Evolutionary conservation across 2,329 filamentous ascomycete species (phyloP), one percentile per base, ranked within the genome.

Genomic region (Xylariaceae sp.): DNA sequence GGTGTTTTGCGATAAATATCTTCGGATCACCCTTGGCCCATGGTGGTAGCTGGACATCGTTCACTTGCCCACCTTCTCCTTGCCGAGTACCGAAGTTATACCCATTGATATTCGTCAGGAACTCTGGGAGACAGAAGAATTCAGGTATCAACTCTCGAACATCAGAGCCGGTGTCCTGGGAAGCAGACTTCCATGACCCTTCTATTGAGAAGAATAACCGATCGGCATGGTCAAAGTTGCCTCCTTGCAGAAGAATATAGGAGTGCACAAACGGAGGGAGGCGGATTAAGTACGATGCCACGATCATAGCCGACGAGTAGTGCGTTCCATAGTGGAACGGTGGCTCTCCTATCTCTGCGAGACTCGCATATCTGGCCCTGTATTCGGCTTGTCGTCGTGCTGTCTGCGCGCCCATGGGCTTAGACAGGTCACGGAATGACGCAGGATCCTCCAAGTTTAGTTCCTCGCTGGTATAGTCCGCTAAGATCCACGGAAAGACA

Each of bases 231-330:
- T 99, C 94, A 70, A 97, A 99, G 45, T 84, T 90, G 4, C 93
- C 93, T n/a, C 94, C 94, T 73, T 99, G 94, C 1, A 99, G 82
- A 7, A 97, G 79, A 17, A 97, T 84, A 70, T 96, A 97, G 0
- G 94, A 96, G 67, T 97, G 91, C 23, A 97, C 93, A 72, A 97
- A 99, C 0, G 94, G 94, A 54, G 96, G 93, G 13, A 99, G 80
- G 15, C 94, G 88, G 68, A 99, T 97, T 47, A 99, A 82, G 69
- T 97, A 99, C 0, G 92, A 97, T 10, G 92, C 92, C 5, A 99
- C 94, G 60, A 96, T 97, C 94, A 97, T 99, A 6, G 94, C 94
- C 1, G 94, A 97, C 1, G 94, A 97, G 73, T 99, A 99, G 72
- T 99, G 95, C 0, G 95, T 99, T 15, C 94, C 94, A 67, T 97